A percentile compares a stretch with the other conserved stretches of the same genome.
Evolutionary conservation across 306 rosid species (phyloP).

Genomic region (Rosa rugosa): DNA sequence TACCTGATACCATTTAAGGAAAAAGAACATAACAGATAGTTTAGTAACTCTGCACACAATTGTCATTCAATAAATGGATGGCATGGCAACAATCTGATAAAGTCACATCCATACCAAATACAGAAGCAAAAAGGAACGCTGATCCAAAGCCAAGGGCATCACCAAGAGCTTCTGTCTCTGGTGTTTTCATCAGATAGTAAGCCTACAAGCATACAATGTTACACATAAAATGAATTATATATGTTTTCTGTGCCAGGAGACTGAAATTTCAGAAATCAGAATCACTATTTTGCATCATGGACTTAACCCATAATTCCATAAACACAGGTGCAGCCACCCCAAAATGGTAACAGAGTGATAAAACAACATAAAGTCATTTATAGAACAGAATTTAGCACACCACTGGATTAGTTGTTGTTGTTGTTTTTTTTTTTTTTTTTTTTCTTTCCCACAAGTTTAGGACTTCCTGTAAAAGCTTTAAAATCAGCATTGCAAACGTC

Average conservation of each 20-base stretch:
- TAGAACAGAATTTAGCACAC: neutral
- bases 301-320: neutral
- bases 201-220: constrained; percentile 17
- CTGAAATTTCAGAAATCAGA: neutral
- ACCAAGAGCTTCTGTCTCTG: constrained; percentile 26
- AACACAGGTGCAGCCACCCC: neutral
- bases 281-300: neutral
- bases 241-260: too few relatives aligned
- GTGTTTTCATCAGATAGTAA: constrained; percentile 19
- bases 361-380: neutral
- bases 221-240: too few relatives aligned
- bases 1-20: constrained; percentile 6
- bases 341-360: neutral
- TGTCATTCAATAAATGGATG: neutral
- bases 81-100: neutral
- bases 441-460: too few relatives aligned
- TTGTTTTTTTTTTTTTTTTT: too few relatives aligned
- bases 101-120: constrained; percentile 21
- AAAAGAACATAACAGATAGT: neutral
- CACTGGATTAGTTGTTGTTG: too few relatives aligned
- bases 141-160: constrained; percentile 37
- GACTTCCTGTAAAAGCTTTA: neutral
- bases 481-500: neutral
- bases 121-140: constrained; percentile 26
- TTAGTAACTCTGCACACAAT: neutral